Evolutionary conservation across 176 grass and related monocot species (phyloP).

Genomic region (Bolboschoenus planiculmis): DNA sequence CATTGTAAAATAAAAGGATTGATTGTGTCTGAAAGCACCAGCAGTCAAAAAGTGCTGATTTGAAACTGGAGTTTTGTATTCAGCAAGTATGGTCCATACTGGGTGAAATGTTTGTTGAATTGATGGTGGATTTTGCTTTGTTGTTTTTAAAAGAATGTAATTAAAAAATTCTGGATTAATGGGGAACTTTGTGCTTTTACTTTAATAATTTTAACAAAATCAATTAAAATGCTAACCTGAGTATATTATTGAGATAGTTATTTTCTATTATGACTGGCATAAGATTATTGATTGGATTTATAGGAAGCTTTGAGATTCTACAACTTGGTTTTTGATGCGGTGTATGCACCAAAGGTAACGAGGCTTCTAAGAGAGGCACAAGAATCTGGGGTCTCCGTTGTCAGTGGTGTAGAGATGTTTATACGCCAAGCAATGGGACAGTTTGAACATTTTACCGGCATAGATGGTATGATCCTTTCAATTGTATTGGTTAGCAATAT

Average conservation of each 20-base stretch:
- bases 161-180: not conserved
- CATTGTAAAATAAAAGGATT: not conserved
- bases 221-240: no score
- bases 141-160: not conserved
- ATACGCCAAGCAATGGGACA: conserved; percentile 83
- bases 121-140: not conserved
- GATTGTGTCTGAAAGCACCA: not conserved
- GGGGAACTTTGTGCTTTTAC: not conserved
- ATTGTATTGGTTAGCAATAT: not conserved
- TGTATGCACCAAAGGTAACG: conserved; percentile 82
- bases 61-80: not conserved
- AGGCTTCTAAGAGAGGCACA: conserved; percentile 84
- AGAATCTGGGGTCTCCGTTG: conserved; percentile 61
- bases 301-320: conserved; percentile 82
- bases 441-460: conserved; percentile 76
- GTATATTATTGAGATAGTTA: no score
- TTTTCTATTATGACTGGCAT: not conserved
- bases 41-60: not conserved
- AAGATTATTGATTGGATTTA: conserved; percentile 12
- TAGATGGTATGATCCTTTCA: conserved; percentile 53
- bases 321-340: conserved; percentile 78
- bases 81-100: not conserved
- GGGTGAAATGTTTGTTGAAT: not conserved
- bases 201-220: not conserved
- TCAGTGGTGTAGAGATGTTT: conserved; percentile 98